Evolutionary conservation across 164 flowering plant species (phyloP).

Genomic region (Aristolochia fimbriata): DNA sequence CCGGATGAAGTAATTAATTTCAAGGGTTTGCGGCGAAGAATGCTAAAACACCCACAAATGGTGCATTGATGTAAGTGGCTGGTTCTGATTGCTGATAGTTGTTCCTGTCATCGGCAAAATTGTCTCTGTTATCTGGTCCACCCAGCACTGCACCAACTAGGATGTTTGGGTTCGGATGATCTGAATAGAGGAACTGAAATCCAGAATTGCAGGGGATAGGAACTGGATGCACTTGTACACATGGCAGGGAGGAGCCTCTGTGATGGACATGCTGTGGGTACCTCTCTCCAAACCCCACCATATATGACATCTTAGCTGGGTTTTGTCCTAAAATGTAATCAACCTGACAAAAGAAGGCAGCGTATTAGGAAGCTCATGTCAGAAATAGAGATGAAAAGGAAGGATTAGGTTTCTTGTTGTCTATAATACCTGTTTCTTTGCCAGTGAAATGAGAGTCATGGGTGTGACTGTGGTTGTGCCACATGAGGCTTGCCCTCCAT

Average conservation of each 20-base stretch:
- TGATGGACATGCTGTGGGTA: conserved; percentile 80
- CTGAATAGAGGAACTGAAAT: conserved; percentile 47
- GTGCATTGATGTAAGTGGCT: conserved; percentile 93
- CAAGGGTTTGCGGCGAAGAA: conserved; percentile 29
- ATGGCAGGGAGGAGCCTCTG: conserved; percentile 86
- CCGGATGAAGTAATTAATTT: no score
- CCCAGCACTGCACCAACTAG: conserved; percentile 85
- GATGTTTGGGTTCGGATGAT: conserved; percentile 66
- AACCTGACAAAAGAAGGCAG: conserved; percentile 19
- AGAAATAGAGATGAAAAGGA: not conserved
- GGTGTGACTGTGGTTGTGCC: conserved; percentile 41
- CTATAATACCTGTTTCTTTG: conserved; percentile 45
- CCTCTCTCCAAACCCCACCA: conserved; percentile 80
- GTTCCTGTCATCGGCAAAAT: conserved; percentile 58
- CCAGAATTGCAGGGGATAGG: conserved; percentile 57
- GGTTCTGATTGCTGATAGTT: conserved; percentile 89
- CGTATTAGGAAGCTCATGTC: not conserved
- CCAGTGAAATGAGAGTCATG: conserved; percentile 38
- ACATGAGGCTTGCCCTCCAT: conserved; percentile 31
- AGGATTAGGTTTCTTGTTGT: not conserved
- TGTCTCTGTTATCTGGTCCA: conserved; percentile 69
- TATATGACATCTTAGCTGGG: conserved; percentile 71
- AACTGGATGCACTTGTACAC: conserved; percentile 43
- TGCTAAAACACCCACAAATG: conserved; percentile 82
- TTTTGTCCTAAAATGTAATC: conserved; percentile 89